phyloP scores from a whole-genome alignment of 257 asterid genomes.

The Salvia splendens region DNA sequence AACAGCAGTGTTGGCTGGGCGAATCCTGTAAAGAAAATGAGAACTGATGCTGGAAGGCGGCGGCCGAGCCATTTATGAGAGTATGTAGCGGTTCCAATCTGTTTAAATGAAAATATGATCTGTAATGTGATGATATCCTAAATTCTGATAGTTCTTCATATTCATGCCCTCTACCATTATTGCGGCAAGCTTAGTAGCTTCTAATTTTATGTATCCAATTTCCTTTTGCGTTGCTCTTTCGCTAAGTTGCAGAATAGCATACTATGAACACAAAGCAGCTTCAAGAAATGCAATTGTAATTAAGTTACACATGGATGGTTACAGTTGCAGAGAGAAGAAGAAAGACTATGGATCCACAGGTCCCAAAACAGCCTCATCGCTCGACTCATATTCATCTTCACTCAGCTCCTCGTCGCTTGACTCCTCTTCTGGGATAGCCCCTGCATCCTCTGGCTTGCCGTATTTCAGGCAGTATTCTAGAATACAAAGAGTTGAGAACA shows the following conservation, averaged over 20 bases:
- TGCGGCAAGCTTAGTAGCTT: conserved; percentile 27
- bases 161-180: conserved; percentile 15
- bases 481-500: background rate
- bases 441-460: conserved; percentile 89
- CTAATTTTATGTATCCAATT: too few species aligned
- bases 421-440: conserved; percentile 62
- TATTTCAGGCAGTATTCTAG: conserved; percentile 87
- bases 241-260: background rate
- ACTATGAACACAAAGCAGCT: conserved; percentile 44
- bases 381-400: conserved; percentile 65
- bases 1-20: conserved; percentile 73
- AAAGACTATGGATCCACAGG: conserved; percentile 63
- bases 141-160: conserved; percentile 18
- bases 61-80: conserved; percentile 74
- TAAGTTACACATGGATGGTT: conserved; percentile 28
- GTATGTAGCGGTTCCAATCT: conserved; percentile 13
- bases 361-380: conserved; percentile 72
- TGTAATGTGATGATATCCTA: conserved; percentile 31
- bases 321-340: background rate
- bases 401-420: conserved; percentile 82
- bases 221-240: background rate
- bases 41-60: conserved; percentile 82
- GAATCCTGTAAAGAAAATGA: conserved; percentile 86
- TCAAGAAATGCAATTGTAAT: conserved; percentile 25
- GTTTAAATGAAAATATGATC: conserved; percentile 15